Conservation (phyloP, 2,329 filamentous ascomycete genomes). For the Colletotrichum navitas region DNA sequence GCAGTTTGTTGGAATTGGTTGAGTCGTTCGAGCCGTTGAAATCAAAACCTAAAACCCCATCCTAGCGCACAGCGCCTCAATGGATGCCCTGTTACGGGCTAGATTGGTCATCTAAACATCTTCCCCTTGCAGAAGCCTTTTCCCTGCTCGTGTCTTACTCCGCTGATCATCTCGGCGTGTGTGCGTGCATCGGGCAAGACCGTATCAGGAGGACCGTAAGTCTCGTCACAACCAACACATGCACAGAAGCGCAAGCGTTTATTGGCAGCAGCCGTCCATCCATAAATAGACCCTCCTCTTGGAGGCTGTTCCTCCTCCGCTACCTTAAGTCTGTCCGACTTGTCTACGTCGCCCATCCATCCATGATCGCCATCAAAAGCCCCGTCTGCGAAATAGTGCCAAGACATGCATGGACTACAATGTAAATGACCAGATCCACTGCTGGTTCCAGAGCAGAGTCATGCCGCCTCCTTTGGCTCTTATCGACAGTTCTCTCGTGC, state of each 20-base stretch:
- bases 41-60: too few species aligned
- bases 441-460: background rate
- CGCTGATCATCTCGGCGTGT: slow-evolving; percentile 1
- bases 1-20: background rate
- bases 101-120: background rate
- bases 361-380: background rate
- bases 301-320: too few species aligned
- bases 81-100: background rate
- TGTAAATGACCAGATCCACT: slow-evolving; percentile 6
- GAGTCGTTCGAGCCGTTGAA: too few species aligned
- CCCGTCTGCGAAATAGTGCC: background rate
- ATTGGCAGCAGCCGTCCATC: background rate
- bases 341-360: background rate
- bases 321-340: background rate
- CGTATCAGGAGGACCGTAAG: background rate
- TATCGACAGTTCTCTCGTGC: background rate
- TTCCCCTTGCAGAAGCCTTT: background rate
- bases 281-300: background rate
- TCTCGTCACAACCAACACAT: background rate
- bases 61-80: too few species aligned
- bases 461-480: background rate
- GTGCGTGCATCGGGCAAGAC: background rate
- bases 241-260: background rate
- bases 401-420: background rate
- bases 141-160: background rate